Percentiles rank a stretch among this genome's conserved stretches.
Evolutionary conservation across 2,329 filamentous ascomycete genomes (phyloP).

Genomic region (Boeremia exigua): DNA sequence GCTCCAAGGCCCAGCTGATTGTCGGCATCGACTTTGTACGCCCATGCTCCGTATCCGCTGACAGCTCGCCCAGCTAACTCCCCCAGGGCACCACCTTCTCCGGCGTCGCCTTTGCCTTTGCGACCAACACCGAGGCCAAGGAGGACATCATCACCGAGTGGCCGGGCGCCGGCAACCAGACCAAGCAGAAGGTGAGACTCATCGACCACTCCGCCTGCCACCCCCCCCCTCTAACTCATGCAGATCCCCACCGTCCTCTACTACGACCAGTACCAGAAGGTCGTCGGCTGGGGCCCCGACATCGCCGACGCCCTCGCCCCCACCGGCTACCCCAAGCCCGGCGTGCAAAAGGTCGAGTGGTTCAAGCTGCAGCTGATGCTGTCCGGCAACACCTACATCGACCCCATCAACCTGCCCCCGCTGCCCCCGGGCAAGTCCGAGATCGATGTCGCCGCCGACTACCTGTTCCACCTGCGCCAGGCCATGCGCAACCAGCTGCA

Average conservation of each 20-base stretch:
- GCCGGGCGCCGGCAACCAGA: conserved; percentile 96
- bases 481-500: conserved; percentile 95
- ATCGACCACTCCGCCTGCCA: neutral
- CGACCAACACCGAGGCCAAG: conserved; percentile 95
- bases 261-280: conserved; percentile 99
- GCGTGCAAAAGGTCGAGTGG: conserved; percentile 99
- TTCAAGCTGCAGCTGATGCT: conserved; percentile 99
- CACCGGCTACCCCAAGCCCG: conserved; percentile 95
- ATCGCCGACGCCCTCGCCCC: conserved; percentile 96
- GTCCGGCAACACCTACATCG: conserved; percentile 98
- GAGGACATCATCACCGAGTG: conserved; percentile 99
- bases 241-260: conserved; percentile 99
- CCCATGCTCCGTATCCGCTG: too few relatives aligned
- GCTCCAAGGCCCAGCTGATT: conserved; percentile 95
- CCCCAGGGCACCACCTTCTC: conserved; percentile 92
- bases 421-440: conserved; percentile 97
- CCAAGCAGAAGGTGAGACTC: conserved; percentile 87
- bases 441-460: conserved; percentile 98
- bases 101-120: conserved; percentile 90
- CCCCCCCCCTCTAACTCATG: conserved; percentile 1
- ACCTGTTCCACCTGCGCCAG: conserved; percentile 96
- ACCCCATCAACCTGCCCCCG: conserved; percentile 97
- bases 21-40: conserved; percentile 97
- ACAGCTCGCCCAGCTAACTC: conserved; percentile 10
- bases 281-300: conserved; percentile 99